Evolutionary conservation across 2,329 filamentous ascomycete genomes (phyloP).

Genomic region (Biscogniauxia mediterranea): DNA sequence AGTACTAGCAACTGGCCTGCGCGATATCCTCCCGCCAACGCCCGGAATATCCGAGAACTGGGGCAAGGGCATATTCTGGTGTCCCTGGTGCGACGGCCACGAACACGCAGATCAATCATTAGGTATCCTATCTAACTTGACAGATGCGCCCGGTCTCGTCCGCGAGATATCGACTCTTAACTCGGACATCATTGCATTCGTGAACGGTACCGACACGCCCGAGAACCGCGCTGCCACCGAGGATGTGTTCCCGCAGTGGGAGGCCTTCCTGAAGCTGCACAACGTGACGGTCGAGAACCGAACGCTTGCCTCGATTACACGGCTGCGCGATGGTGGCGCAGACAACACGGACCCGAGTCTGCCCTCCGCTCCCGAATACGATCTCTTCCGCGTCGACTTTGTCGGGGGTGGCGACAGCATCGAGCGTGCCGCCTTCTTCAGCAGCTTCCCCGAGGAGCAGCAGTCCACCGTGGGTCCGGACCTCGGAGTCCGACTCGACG

Average conservation of each 20-base stretch:
- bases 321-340: conserved; percentile 41
- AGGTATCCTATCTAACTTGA: conserved; percentile 49
- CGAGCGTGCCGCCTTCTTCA: conserved; percentile 51
- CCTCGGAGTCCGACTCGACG: conserved; percentile 45
- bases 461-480: conserved; percentile 44
- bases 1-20: conserved; percentile 56
- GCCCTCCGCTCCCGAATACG: conserved; percentile 47
- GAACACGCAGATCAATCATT: conserved; percentile 59
- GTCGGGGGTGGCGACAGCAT: conserved; percentile 39
- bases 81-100: conserved; percentile 63
- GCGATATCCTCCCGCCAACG: conserved; percentile 52
- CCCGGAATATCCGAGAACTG: conserved; percentile 55
- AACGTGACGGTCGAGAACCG: conserved; percentile 56
- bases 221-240: conserved; percentile 40
- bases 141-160: conserved; percentile 43
- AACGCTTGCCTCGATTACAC: conserved; percentile 47
- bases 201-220: conserved; percentile 57
- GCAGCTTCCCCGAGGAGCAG: conserved; percentile 48
- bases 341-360: conserved; percentile 39
- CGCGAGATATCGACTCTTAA: conserved; percentile 56
- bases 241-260: conserved; percentile 44
- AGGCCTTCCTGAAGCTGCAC: conserved; percentile 47
- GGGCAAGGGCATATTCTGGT: conserved; percentile 62
- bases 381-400: conserved; percentile 56
- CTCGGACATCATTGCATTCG: conserved; percentile 54